Evolutionary conservation across 2,329 filamentous ascomycete species (phyloP).

Genomic region (Penicillium crustosum): DNA sequence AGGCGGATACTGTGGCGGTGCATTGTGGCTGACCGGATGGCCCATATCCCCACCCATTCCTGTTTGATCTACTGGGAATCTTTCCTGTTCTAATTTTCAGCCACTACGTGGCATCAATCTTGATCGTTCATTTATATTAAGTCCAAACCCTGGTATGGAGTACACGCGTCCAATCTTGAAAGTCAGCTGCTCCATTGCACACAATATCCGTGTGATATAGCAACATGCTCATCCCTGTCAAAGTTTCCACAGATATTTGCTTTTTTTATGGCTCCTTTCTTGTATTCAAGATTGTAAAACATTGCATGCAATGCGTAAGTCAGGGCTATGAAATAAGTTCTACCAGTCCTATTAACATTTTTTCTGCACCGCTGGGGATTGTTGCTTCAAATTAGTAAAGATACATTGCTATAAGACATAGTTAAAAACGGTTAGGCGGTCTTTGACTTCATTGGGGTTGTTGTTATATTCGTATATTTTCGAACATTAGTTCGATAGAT

Average conservation of each 20-base stretch:
- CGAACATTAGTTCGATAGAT: not conserved
- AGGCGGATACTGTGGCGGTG: constrained; percentile 22
- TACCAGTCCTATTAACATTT: too few relatives aligned
- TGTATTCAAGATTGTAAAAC: not conserved
- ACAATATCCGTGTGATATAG: not conserved
- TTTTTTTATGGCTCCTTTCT: too few relatives aligned
- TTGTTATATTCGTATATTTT: not conserved
- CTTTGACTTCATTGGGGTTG: not conserved
- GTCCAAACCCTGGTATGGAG: not conserved
- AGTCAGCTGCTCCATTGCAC: not conserved
- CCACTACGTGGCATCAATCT: constrained; percentile 2
- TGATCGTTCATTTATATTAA: not conserved
- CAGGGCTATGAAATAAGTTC: not conserved
- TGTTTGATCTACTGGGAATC: constrained; percentile 3
- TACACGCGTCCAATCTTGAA: not conserved
- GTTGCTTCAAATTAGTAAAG: not conserved
- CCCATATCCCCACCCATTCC: not conserved
- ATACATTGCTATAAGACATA: too few relatives aligned
- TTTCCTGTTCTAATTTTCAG: not conserved
- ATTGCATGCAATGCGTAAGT: too few relatives aligned
- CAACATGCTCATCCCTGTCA: not conserved
- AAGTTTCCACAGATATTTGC: too few relatives aligned
- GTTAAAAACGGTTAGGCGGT: too few relatives aligned
- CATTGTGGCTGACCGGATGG: constrained; percentile 8
- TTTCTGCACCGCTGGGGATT: not conserved